phyloP scores from a whole-genome alignment of 306 rosid genomes.

The Dalbergia cochinchinensis region DNA sequence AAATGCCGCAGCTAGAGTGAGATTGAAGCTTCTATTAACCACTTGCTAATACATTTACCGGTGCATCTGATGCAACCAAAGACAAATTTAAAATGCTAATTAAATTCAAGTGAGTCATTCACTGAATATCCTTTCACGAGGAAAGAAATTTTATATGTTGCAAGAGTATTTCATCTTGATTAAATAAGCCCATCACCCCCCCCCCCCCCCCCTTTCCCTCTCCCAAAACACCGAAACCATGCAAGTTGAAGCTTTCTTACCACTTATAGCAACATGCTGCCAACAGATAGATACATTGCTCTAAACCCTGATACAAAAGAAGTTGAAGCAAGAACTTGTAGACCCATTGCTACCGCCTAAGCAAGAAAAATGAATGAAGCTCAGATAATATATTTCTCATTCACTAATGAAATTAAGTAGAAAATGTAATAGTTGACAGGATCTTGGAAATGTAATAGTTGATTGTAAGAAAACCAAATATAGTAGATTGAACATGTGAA shows the following conservation, averaged over 20 bases:
- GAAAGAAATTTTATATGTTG: not conserved
- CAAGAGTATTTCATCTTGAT: constrained; percentile 8
- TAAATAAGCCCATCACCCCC: no score
- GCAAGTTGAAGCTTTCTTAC: constrained; percentile 41
- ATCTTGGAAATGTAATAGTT: no score
- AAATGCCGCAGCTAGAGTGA: constrained; percentile 8
- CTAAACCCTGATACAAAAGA: constrained; percentile 63
- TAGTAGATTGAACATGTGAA: not conserved
- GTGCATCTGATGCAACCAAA: constrained; percentile 10
- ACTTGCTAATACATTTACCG: not conserved
- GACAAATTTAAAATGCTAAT: not conserved
- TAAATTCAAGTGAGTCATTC: constrained; percentile 6
- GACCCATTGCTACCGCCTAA: constrained; percentile 75
- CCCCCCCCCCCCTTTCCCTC: not conserved
- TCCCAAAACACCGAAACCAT: not conserved
- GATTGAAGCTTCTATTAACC: constrained; percentile 24
- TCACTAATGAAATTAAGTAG: no score
- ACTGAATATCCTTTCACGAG: not conserved
- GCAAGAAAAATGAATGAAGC: constrained; percentile 43
- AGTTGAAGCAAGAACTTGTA: constrained; percentile 76
- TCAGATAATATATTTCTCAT: constrained; percentile 6
- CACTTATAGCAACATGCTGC: constrained; percentile 89
- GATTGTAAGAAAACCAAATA: no score
- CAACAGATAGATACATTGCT: constrained; percentile 73
- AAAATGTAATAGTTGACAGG: constrained; percentile 7